Percentiles rank a stretch among this genome's conserved stretches.
phyloP scores from a whole-genome alignment of 768 basidiomycete genomes.

The Serendipita sp. region DNA sequence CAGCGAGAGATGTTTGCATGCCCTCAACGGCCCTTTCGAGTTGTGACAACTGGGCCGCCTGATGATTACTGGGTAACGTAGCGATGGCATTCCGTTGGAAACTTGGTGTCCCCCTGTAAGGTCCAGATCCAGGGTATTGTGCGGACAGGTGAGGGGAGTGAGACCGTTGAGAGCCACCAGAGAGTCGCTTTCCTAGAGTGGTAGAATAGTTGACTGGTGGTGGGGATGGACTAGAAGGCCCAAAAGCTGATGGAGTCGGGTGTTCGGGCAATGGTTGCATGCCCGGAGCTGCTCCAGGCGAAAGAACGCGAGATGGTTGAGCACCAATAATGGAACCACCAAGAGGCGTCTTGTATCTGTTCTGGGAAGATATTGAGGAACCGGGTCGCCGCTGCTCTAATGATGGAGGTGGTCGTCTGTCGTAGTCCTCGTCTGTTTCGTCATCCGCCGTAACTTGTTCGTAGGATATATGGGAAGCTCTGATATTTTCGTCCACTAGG shows the following conservation, averaged over 20 bases:
- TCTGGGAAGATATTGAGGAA: constrained; percentile 60
- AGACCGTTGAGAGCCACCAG: not conserved
- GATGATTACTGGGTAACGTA: not conserved
- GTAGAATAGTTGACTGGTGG: constrained; percentile 8
- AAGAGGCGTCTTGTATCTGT: constrained; percentile 62
- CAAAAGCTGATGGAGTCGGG: not conserved
- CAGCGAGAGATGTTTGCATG: constrained; percentile 67
- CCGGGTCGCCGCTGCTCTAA: constrained; percentile 32
- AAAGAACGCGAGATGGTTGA: not conserved
- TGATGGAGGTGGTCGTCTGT: not conserved
- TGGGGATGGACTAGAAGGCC: not conserved
- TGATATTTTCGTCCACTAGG: constrained; percentile 14
- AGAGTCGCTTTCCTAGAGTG: constrained; percentile 2
- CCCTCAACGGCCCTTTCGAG: constrained; percentile 68
- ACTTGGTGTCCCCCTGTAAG: not conserved
- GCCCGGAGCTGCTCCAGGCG: not conserved
- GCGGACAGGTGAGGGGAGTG: constrained; percentile 1
- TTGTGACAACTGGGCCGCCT: constrained; percentile 19
- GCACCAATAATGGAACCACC: constrained; percentile 28
- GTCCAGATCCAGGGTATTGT: not conserved
- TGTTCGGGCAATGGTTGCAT: constrained; percentile 1
- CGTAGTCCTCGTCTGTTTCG: constrained; percentile 4
- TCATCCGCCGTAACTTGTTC: constrained; percentile 15
- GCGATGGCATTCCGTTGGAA: not conserved
- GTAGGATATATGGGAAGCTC: constrained; percentile 13